Evolutionary conservation across 495 filamentous ascomycete genomes (phyloP).

Genomic region (Usnea hakonensis): DNA sequence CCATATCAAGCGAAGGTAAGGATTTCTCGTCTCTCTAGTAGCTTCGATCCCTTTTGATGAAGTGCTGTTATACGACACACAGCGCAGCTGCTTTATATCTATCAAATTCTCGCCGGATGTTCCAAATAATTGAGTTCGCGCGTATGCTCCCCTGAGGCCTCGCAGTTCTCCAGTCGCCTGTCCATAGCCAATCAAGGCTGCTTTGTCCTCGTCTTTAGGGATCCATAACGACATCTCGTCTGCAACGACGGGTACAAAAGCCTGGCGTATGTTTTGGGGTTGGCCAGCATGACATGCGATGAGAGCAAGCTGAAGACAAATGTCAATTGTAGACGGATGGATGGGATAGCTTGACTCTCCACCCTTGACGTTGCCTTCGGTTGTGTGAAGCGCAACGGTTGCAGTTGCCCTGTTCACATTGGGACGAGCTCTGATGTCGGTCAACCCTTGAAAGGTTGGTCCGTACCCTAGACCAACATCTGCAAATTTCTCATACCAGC

Average conservation of each 20-base stretch:
- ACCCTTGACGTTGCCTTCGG: constrained; percentile 13
- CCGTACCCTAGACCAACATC: constrained; percentile 26
- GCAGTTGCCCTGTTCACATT: constrained; percentile 12
- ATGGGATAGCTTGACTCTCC: constrained; percentile 21
- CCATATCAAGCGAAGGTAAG: constrained; percentile 11
- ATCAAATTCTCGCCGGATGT: constrained; percentile 14
- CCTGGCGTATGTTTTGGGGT: background rate
- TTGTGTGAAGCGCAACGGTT: constrained; percentile 10
- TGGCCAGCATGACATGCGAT: constrained; percentile 17
- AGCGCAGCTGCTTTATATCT: constrained; percentile 19
- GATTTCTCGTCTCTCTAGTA: constrained; percentile 6
- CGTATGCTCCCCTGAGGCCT: constrained; percentile 19
- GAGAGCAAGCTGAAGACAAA: constrained; percentile 18
- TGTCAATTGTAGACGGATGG: constrained; percentile 29
- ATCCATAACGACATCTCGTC: constrained; percentile 1
- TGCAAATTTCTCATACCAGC: constrained; percentile 24
- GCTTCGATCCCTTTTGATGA: background rate
- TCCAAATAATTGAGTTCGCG: constrained; percentile 11
- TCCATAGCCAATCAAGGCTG: constrained; percentile 8
- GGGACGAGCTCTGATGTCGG: constrained; percentile 15
- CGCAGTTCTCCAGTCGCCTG: constrained; percentile 17
- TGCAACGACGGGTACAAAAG: constrained; percentile 16
- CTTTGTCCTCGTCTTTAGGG: constrained; percentile 3
- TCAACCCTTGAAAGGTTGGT: constrained; percentile 21
- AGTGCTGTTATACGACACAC: background rate